Percentiles rank a stretch among this genome's conserved stretches.
phyloP scores from a whole-genome alignment of 306 rosid species.

The Clitoria ternatea region DNA sequence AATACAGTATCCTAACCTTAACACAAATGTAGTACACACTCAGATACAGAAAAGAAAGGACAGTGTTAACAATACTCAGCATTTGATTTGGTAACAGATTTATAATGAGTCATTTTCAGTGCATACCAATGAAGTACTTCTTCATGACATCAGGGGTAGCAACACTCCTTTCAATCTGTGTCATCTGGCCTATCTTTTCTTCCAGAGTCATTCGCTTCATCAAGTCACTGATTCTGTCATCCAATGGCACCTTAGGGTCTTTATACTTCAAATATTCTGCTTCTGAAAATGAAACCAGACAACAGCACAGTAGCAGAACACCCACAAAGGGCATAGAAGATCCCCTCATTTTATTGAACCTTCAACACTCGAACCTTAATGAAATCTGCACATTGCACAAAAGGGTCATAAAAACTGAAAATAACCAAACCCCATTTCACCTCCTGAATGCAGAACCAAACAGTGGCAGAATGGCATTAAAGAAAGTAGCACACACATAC shows the following conservation, averaged over 20 bases:
- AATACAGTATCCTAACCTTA: neutral
- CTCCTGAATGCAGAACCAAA: neutral
- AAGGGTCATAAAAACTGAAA: neutral
- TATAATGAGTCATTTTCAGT: neutral
- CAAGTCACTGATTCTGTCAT: constrained; percentile 69
- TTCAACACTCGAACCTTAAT: constrained; percentile 17
- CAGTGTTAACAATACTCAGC: neutral
- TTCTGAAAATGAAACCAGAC: constrained; percentile 40
- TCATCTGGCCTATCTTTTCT: constrained; percentile 94
- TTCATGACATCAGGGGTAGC: constrained; percentile 64
- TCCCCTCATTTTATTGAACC: constrained; percentile 43
- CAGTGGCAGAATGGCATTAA: neutral
- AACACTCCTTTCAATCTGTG: constrained; percentile 68
- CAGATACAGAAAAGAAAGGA: neutral
- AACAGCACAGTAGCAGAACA: constrained; percentile 47
- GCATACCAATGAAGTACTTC: constrained; percentile 72
- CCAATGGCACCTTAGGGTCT: constrained; percentile 62
- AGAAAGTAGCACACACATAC: neutral
- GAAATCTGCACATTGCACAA: constrained; percentile 25
- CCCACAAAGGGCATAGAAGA: constrained; percentile 39
- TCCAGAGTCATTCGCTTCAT: constrained; percentile 59
- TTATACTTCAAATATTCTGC: constrained; percentile 61
- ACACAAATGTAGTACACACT: neutral
- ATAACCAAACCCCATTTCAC: neutral
- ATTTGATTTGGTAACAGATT: constrained; percentile 2